Conservation (phyloP, 2,329 filamentous ascomycete species). For the Aureobasidium namibiae region DNA sequence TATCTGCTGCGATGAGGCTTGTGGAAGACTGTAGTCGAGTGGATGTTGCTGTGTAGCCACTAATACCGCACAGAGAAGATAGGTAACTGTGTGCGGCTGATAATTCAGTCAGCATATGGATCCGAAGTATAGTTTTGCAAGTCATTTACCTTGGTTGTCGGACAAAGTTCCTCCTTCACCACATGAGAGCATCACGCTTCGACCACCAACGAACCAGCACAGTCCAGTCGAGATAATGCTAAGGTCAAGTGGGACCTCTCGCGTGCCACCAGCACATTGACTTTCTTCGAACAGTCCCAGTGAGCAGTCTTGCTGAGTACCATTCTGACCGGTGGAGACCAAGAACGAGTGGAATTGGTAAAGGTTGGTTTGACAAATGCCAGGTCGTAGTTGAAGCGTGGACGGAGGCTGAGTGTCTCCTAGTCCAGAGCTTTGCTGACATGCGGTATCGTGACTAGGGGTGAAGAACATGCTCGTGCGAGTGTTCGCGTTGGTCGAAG, state of each 20-base stretch:
- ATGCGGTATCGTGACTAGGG: background rate
- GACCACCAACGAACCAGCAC: conserved; percentile 2
- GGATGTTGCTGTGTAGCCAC: background rate
- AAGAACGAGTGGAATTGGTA: conserved; percentile 1
- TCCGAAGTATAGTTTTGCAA: background rate
- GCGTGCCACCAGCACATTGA: background rate
- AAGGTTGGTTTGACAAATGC: background rate
- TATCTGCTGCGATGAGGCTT: background rate
- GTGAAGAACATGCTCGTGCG: conserved; percentile 10
- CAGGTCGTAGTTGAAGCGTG: background rate
- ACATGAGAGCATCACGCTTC: conserved; percentile 7
- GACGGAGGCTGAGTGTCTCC: background rate
- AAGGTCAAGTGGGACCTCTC: background rate
- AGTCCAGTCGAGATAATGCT: background rate
- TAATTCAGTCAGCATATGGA: background rate
- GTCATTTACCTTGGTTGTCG: background rate
- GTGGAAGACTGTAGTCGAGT: background rate
- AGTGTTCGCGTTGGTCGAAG: background rate
- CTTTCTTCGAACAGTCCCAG: background rate
- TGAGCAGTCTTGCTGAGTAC: background rate
- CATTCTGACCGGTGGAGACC: background rate
- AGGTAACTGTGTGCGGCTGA: conserved; percentile 1
- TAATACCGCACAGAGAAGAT: conserved; percentile 3
- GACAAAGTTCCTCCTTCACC: conserved; percentile 3
- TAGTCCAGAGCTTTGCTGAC: background rate